Evolutionary conservation across 768 basidiomycete genomes (phyloP).

Genomic region (Tulasnella sp.): DNA sequence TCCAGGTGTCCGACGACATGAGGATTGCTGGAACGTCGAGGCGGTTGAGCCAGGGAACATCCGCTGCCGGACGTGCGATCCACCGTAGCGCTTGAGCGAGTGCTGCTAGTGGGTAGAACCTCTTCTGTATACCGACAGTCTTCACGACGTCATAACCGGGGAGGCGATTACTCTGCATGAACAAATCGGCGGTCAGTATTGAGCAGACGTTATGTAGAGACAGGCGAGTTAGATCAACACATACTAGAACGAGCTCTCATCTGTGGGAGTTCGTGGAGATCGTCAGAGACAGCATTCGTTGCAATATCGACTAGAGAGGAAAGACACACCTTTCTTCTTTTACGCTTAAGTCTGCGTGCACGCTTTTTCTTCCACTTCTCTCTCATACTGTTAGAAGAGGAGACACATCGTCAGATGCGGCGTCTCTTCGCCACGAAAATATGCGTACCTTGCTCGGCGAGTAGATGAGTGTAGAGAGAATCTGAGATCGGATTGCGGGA

Average conservation of each 20-base stretch:
- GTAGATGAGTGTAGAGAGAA: constrained; percentile 11
- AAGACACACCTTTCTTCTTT: constrained; percentile 26
- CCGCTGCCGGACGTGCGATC: background rate
- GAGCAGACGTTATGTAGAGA: too few species aligned
- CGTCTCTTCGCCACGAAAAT: background rate
- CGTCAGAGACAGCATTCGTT: background rate
- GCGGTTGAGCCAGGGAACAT: background rate
- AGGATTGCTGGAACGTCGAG: background rate
- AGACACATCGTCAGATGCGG: background rate
- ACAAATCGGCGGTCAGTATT: background rate
- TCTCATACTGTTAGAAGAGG: constrained; percentile 11
- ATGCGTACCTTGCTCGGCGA: background rate
- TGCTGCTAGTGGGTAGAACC: background rate
- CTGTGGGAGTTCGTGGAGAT: background rate
- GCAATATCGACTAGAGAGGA: background rate
- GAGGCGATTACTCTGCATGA: constrained; percentile 20
- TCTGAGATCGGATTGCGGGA: background rate
- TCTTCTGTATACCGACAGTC: constrained; percentile 5
- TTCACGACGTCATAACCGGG: constrained; percentile 17
- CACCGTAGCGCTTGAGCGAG: background rate
- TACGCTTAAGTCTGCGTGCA: constrained; percentile 24
- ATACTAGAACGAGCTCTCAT: constrained; percentile 27
- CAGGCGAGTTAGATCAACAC: background rate
- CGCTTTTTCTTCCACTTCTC: constrained; percentile 29
- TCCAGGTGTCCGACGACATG: constrained; percentile 7